Evolutionary conservation across 495 filamentous ascomycete species (phyloP).

Genomic region (Penicillium silybi): DNA sequence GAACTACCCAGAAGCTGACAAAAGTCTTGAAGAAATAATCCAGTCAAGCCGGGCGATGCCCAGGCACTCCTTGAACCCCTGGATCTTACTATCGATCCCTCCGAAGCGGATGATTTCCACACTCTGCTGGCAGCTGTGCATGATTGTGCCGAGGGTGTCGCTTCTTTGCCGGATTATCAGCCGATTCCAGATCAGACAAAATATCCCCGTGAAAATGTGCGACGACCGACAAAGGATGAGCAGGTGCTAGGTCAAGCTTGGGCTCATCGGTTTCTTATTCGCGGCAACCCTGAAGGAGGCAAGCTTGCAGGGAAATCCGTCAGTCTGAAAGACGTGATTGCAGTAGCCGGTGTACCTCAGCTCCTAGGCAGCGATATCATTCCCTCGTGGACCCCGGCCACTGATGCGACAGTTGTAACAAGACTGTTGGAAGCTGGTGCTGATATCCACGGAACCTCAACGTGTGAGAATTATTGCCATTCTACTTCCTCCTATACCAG

Average conservation of each 20-base stretch:
- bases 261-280: constrained; percentile 30
- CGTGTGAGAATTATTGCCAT: constrained; percentile 47
- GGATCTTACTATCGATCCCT: constrained; percentile 27
- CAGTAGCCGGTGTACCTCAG: constrained; percentile 38
- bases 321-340: constrained; percentile 52
- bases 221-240: constrained; percentile 22
- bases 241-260: constrained; percentile 32
- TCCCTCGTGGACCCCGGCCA: constrained; percentile 37
- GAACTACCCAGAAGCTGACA: constrained; percentile 1
- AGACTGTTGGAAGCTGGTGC: constrained; percentile 45
- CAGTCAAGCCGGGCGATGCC: constrained; percentile 27
- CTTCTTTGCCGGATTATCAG: constrained; percentile 31
- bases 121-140: constrained; percentile 32
- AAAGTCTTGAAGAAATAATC: constrained; percentile 16
- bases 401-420: constrained; percentile 45
- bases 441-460: constrained; percentile 39
- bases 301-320: constrained; percentile 79
- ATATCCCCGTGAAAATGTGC: constrained; percentile 30
- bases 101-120: constrained; percentile 27
- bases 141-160: constrained; percentile 29
- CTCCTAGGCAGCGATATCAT: constrained; percentile 34
- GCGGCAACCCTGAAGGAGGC: constrained; percentile 40
- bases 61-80: constrained; percentile 19
- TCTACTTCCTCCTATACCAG: constrained; percentile 43
- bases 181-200: constrained; percentile 20